Percentiles rank a stretch among this genome's conserved stretches.
These are phyloP conservation scores for Chenopodium formosanum DNA, from an alignment of 148 eudicot genomes.

Conservation along the genomic window DNA sequence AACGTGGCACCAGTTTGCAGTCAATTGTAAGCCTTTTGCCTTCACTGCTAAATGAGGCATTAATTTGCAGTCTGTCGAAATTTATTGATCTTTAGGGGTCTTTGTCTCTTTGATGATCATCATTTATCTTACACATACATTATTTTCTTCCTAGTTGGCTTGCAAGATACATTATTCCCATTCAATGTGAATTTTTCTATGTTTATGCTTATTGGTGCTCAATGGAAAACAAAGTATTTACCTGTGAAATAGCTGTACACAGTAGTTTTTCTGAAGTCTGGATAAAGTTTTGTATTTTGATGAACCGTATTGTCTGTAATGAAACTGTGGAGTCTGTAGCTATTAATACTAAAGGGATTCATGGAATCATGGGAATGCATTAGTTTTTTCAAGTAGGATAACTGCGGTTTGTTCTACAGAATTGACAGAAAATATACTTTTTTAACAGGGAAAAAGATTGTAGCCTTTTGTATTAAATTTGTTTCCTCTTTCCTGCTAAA, in stretches of 20 bases:
- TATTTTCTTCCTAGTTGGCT: background rate
- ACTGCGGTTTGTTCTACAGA: background rate
- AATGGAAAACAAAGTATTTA: background rate
- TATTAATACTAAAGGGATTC: background rate
- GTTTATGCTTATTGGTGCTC: background rate
- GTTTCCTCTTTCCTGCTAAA: background rate
- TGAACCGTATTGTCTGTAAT: background rate
- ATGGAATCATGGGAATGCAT: background rate
- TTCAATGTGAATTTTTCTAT: background rate
- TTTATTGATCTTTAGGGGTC: background rate
- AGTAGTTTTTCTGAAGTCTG: too few species aligned
- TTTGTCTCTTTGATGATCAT: background rate
- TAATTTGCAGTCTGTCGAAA: background rate
- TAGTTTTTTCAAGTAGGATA: background rate
- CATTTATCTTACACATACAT: background rate
- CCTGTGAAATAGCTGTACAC: background rate
- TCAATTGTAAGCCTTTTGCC: constrained; percentile 60
- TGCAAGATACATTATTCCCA: background rate
- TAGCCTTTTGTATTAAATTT: background rate
- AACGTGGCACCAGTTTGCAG: constrained; percentile 64
- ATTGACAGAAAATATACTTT: background rate
- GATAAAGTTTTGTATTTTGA: background rate
- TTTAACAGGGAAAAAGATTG: background rate
- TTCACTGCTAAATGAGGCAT: constrained; percentile 7
- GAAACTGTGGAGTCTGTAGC: background rate